These are phyloP conservation scores for Leptographium wingfieldii DNA, from an alignment of 2,329 filamentous ascomycete species.

Conservation along the genomic window DNA sequence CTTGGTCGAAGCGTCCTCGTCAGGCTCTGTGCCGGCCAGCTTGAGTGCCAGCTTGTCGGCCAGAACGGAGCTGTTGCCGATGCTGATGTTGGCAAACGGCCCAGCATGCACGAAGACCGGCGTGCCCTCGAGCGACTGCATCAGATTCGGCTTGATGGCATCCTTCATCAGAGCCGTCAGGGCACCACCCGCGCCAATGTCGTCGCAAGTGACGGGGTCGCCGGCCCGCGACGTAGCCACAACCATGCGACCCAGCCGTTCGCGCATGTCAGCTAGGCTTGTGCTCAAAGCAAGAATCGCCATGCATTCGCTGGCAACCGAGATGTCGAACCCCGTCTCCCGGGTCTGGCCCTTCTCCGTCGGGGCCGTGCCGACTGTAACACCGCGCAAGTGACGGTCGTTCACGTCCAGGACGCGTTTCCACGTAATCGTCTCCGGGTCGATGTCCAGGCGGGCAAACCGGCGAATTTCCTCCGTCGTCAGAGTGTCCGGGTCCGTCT, in stretches of 20 bases:
- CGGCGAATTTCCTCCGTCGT: constrained; percentile 77
- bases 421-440: constrained; percentile 96
- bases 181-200: constrained; percentile 84
- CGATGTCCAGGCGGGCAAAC: constrained; percentile 92
- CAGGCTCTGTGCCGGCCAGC: constrained; percentile 83
- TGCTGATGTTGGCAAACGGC: constrained; percentile 96
- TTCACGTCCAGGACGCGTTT: constrained; percentile 93
- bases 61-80: constrained; percentile 89
- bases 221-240: constrained; percentile 75
- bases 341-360: constrained; percentile 85
- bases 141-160: constrained; percentile 96
- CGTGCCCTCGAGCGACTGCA: constrained; percentile 96
- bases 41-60: constrained; percentile 94
- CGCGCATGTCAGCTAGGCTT: constrained; percentile 74
- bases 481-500: constrained; percentile 83
- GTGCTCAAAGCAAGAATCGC: constrained; percentile 92
- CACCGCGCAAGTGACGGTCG: constrained; percentile 79
- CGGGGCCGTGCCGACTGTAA: constrained; percentile 76
- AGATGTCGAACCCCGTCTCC: constrained; percentile 93
- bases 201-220: constrained; percentile 90
- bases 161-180: constrained; percentile 94
- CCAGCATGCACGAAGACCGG: constrained; percentile 96
- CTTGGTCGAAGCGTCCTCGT: constrained; percentile 73
- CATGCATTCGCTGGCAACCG: constrained; percentile 96
- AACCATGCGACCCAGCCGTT: constrained; percentile 90